A percentile compares a stretch with the other conserved stretches of the same genome.
Evolutionary conservation across 2,329 filamentous ascomycete genomes (phyloP).

Genomic region (Colletotrichum abscissum): DNA sequence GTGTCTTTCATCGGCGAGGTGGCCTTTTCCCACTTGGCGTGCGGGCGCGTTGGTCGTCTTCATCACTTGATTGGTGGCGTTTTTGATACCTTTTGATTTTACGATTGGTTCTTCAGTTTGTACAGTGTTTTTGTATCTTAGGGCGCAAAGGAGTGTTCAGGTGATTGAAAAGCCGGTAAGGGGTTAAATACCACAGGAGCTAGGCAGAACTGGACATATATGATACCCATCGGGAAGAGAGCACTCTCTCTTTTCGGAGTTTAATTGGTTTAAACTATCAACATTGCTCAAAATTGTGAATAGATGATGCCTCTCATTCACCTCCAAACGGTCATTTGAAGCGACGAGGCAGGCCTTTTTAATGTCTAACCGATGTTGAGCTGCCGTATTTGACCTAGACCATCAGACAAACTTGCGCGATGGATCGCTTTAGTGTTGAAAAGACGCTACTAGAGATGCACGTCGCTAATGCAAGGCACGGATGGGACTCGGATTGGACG

Average conservation of each 20-base stretch:
- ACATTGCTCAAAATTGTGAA: neutral
- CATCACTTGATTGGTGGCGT: neutral
- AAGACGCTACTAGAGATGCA: neutral
- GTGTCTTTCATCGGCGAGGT: neutral
- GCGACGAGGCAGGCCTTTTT: no score
- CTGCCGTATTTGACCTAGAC: neutral
- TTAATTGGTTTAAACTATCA: neutral
- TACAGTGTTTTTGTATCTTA: neutral
- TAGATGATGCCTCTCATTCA: neutral
- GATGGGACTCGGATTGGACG: neutral
- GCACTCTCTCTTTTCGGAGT: neutral
- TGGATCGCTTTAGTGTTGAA: neutral
- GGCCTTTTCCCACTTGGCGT: neutral
- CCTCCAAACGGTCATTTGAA: neutral
- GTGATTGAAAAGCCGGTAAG: neutral
- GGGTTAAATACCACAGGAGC: neutral
- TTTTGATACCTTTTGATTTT: neutral
- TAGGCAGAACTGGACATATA: neutral
- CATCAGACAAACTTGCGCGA: neutral
- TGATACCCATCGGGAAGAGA: neutral
- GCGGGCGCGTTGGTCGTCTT: neutral
- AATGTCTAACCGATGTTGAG: neutral
- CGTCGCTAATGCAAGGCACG: slow-evolving; percentile 2
- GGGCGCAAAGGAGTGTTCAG: neutral
- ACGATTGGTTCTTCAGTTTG: neutral